Percentiles rank a stretch among this genome's conserved stretches.
These are phyloP conservation scores for Sarocladium brachiariae DNA, from an alignment of 2,329 filamentous ascomycete species.

Conservation along the genomic window DNA sequence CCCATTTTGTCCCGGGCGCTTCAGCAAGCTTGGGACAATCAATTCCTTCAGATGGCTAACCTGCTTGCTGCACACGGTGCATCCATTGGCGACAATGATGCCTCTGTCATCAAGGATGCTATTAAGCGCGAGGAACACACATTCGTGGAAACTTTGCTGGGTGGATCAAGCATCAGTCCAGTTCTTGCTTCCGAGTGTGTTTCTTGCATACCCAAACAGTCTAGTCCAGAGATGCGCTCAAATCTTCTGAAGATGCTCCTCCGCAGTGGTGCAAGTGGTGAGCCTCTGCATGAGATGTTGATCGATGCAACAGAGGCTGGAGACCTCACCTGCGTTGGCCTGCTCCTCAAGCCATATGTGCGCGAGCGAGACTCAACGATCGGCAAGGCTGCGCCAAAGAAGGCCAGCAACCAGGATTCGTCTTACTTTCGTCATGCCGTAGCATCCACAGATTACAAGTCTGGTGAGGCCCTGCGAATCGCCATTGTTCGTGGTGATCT, in stretches of 20 bases:
- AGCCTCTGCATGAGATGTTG: conserved; percentile 40
- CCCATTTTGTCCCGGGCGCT: conserved; percentile 41
- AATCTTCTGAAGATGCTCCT: conserved; percentile 39
- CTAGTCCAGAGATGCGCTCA: conserved; percentile 37
- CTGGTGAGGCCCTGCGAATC: conserved; percentile 42
- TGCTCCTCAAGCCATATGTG: conserved; percentile 44
- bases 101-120: conserved; percentile 40
- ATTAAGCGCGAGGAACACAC: conserved; percentile 37
- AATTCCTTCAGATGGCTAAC: conserved; percentile 47
- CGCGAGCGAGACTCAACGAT: conserved; percentile 19
- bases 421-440: conserved; percentile 35
- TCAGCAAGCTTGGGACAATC: conserved; percentile 38
- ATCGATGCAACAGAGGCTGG: conserved; percentile 41
- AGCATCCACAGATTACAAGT: conserved; percentile 46
- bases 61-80: conserved; percentile 48
- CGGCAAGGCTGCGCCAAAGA: too few relatives aligned
- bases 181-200: conserved; percentile 44
- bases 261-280: conserved; percentile 42
- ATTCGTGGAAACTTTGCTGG: conserved; percentile 41
- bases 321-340: conserved; percentile 38
- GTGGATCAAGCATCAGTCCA: conserved; percentile 33
- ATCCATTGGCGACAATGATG: conserved; percentile 47
- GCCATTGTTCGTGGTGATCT: conserved; percentile 40
- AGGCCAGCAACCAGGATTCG: not conserved
- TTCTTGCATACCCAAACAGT: conserved; percentile 38